A percentile compares a stretch with the other conserved stretches of the same genome.
Evolutionary conservation across 2,329 filamentous ascomycete species (phyloP).

Genomic region (Nemania serpens): DNA sequence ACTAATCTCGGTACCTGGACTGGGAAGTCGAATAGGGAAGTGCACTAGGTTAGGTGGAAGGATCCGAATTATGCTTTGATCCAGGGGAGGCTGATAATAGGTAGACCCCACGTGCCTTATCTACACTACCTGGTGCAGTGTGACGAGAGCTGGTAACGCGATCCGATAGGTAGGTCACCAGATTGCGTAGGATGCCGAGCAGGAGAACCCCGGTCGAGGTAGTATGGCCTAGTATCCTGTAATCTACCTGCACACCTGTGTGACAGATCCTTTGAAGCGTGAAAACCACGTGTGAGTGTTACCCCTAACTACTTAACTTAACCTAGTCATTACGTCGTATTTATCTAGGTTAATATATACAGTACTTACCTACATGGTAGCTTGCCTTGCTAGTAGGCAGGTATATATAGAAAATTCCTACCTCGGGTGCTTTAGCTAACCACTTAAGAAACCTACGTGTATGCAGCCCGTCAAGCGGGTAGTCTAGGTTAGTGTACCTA

Average conservation of each 20-base stretch:
- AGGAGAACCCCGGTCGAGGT: background rate
- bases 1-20: too few species aligned
- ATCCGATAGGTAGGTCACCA: background rate
- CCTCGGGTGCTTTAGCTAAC: too few species aligned
- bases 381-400: too few species aligned
- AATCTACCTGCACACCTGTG: background rate
- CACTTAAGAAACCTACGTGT: too few species aligned
- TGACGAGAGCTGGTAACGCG: background rate
- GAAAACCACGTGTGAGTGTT: conserved; percentile 14
- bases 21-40: too few species aligned
- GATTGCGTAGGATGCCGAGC: conserved; percentile 12
- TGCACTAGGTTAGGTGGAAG: too few species aligned
- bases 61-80: too few species aligned
- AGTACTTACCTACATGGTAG: background rate
- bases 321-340: background rate
- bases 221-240: background rate
- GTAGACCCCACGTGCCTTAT: conserved; percentile 19
- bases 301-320: background rate
- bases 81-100: too few species aligned
- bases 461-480: background rate
- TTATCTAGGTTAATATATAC: background rate
- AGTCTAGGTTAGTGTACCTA: background rate
- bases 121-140: background rate
- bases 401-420: too few species aligned
- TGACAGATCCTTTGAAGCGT: background rate